Evolutionary conservation across 805 yeast genomes (phyloP), one percentile per base, ranked within the genome.

Genomic region (Starmerella bacillaris): DNA sequence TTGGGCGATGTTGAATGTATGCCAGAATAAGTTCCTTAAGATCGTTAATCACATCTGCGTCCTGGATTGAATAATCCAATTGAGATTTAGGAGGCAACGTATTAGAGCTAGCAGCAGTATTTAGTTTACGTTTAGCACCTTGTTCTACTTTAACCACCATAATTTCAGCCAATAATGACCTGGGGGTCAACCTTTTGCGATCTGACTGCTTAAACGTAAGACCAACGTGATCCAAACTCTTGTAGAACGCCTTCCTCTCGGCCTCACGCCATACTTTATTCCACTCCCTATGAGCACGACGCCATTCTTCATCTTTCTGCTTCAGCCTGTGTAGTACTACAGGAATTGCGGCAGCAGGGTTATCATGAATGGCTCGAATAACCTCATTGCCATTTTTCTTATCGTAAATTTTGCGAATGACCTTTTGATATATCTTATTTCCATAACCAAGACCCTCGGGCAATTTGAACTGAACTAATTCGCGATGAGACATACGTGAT

Each of bases 291-390:
- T 86, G 98, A 2, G 94, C 84, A 42, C 94, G 71, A 56, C 82
- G 78, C 99, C 99, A 89, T 58, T 89, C 98, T 57, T 89, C 96
- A 54, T 89, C 96, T 58, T 89, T 89, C 58, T 89, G 96, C 58
- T 89, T 89, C 53, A 89, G 68, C 51, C 99, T 72, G 47, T 76
- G 79, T 55, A 89, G 63, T 11, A 89, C 92, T 39, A 89, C 74
- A 1, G 98, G 96, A 24, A 89, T 89, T 0, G 98, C 92, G 35
- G 84, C 72, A 2, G 89, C 83, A 2, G 99, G 99, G 49, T 78
- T 78, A 48, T 84, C 94, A 53, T 86, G 95, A 31, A 89, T 61
- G 3, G 96, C 94, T 49, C 83, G 93, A 49, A 89, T 80, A 16
- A 89, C 94, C 59, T 89, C 96, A 50, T 78, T 78, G 1, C 96